Evolutionary conservation across 1,284 basidiomycete species (phyloP), one percentile per base, ranked within the genome.

Genomic region (Meripilus lineatus): DNA sequence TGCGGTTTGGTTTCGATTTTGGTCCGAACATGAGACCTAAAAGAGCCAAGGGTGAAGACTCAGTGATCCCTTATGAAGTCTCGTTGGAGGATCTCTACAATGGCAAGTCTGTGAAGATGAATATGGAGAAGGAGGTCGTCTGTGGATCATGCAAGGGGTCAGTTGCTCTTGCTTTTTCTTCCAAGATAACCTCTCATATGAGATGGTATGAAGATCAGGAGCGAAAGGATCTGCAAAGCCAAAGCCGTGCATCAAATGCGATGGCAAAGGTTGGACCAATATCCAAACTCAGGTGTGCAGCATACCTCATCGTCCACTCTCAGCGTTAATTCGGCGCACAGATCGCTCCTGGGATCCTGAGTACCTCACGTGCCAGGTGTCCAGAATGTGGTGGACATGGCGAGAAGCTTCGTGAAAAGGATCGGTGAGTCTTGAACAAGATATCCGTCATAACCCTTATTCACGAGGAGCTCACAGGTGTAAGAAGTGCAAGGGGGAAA

Each of bases 401-500:
- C 1, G 75, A 81, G 56, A 88, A 81, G 56, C 64, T 95, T 32
- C 80, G 85, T 44, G 93, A 95, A 54, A 95, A 95, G 61, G 94
- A 97, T 53, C 73, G 83, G 85, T 90, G 53, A 42, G 75, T 59
- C n/a, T 22, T 3, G 35, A 23, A 28, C 17, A 8, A 21, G 10
- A 38, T 23, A 13, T 20, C 5, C 21, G 8, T 6, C 37, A 7
- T 8, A n/a, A 32, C 25, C 26, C 15, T 13, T 20, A 18, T 30
- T 21, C 23, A 10, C 17, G 28, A 21, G 24, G 18, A 38, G 32
- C 35, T 40, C 28, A 20, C 55, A 93, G 90, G 50, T 98, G 94
- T 72, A 97, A 93, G 67, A 94, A 91, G 61, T 99, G 94, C 67
- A 94, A 95, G 59, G 94, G 94, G 7, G 75, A 78, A 44, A 88